Percentiles rank a stretch among this genome's conserved stretches.
Evolutionary conservation across 2,329 filamentous ascomycete species (phyloP).

Genomic region (Diaporthe batatas): DNA sequence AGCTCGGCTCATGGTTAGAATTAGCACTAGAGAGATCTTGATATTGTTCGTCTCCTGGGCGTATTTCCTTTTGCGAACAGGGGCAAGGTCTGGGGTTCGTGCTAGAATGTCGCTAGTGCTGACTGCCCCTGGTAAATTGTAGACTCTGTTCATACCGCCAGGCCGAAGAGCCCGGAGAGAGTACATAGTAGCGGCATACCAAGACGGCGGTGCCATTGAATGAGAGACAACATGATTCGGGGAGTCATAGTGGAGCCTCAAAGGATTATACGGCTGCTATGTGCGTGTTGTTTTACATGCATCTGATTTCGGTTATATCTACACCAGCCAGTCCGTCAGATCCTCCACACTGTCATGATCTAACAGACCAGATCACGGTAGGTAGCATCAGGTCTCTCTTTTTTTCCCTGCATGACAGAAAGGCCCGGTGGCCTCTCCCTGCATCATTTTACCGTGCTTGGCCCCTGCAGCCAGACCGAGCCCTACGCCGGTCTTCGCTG

Average conservation of each 20-base stretch:
- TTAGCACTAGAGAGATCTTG: neutral
- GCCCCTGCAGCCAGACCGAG: slow-evolving; percentile 22
- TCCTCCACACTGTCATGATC: slow-evolving; percentile 15
- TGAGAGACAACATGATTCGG: neutral
- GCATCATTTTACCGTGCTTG: slow-evolving; percentile 8
- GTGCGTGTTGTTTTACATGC: slow-evolving; percentile 30
- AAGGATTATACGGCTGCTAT: neutral
- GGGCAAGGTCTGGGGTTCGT: neutral
- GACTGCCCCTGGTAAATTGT: neutral
- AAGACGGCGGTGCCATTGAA: neutral
- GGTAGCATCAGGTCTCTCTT: slow-evolving; percentile 9
- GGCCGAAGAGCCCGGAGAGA: neutral
- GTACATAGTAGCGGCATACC: neutral
- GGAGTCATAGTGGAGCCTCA: no score
- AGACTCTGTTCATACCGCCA: neutral
- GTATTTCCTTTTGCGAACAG: neutral
- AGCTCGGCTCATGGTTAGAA: neutral
- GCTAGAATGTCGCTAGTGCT: slow-evolving; percentile 15
- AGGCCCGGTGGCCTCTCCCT: neutral
- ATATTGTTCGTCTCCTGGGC: neutral
- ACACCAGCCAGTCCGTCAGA: slow-evolving; percentile 25
- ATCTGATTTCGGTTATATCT: slow-evolving; percentile 34
- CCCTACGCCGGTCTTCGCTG: slow-evolving; percentile 13
- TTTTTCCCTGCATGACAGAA: slow-evolving; percentile 15
- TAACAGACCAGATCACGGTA: slow-evolving; percentile 29